Percentiles rank a stretch among this genome's conserved stretches.
These are phyloP conservation scores for Dendrobium chrysotoxum DNA, from an alignment of 106 monocot species.

Conservation along the genomic window DNA sequence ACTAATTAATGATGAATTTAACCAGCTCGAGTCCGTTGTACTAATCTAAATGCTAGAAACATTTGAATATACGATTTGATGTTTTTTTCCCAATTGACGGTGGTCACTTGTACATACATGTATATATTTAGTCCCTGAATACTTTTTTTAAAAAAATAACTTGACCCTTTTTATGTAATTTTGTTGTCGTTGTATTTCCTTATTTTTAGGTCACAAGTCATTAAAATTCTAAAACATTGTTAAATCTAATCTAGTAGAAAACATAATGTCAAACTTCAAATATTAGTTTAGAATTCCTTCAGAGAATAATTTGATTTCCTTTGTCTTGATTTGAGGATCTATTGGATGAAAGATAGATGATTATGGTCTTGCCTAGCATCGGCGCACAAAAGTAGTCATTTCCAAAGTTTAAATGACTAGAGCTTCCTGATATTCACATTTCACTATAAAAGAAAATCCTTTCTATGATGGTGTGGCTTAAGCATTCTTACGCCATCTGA, in stretches of 20 bases:
- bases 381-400: background rate
- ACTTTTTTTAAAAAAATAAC: background rate
- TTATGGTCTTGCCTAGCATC: background rate
- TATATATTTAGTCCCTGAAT: background rate
- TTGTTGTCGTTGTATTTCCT: background rate
- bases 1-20: background rate
- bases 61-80: background rate
- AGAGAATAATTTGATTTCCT: background rate
- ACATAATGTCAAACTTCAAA: background rate
- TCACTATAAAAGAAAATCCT: background rate
- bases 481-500: background rate
- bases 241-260: background rate
- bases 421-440: background rate
- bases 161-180: background rate
- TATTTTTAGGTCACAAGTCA: background rate
- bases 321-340: background rate
- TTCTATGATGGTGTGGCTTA: background rate
- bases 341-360: background rate
- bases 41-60: background rate
- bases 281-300: background rate
- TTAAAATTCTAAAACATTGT: conserved; percentile 4
- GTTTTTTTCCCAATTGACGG: background rate
- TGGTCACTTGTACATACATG: no score
- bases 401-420: background rate
- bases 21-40: background rate